Evolutionary conservation across 768 basidiomycete genomes (phyloP).

Genomic region (Amanita thiersii): DNA sequence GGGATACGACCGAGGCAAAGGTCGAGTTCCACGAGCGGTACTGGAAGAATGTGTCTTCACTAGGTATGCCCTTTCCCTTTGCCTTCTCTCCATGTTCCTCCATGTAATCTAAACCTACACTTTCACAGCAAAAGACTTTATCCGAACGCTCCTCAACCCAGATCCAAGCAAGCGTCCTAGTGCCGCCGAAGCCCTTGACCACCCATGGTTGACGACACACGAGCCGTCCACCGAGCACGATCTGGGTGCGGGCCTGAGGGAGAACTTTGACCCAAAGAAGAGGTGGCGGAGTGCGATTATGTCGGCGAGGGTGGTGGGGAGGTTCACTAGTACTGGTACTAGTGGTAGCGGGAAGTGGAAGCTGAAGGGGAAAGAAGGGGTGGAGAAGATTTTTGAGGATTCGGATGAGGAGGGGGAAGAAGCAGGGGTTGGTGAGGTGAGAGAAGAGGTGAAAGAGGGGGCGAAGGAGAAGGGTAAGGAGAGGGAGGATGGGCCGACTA

Average conservation of each 20-base stretch:
- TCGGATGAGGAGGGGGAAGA: constrained; percentile 3
- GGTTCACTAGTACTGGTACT: constrained; percentile 17
- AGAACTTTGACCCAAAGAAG: constrained; percentile 73
- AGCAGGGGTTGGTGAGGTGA: background rate
- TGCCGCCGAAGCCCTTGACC: constrained; percentile 58
- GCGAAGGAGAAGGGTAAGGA: background rate
- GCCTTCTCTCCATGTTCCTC: background rate
- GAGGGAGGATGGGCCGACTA: background rate
- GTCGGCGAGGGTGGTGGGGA: constrained; percentile 32
- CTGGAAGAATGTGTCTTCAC: constrained; percentile 82
- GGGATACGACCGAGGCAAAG: constrained; percentile 79
- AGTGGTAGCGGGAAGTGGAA: background rate
- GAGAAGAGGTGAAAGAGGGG: background rate
- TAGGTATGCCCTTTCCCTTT: constrained; percentile 40
- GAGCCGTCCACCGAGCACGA: constrained; percentile 66
- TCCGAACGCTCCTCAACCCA: constrained; percentile 59
- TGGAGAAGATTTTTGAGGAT: constrained; percentile 4
- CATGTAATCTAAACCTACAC: background rate
- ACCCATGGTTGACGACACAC: constrained; percentile 42
- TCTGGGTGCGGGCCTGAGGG: constrained; percentile 61
- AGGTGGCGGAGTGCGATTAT: constrained; percentile 69
- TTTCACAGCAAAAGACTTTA: constrained; percentile 75
- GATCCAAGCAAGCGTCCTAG: constrained; percentile 69
- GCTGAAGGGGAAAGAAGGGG: background rate
- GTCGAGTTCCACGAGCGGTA: constrained; percentile 91